Percentiles rank a stretch among this genome's conserved stretches.
phyloP scores from a whole-genome alignment of 345 rosid species.

The Theobroma cacao region DNA sequence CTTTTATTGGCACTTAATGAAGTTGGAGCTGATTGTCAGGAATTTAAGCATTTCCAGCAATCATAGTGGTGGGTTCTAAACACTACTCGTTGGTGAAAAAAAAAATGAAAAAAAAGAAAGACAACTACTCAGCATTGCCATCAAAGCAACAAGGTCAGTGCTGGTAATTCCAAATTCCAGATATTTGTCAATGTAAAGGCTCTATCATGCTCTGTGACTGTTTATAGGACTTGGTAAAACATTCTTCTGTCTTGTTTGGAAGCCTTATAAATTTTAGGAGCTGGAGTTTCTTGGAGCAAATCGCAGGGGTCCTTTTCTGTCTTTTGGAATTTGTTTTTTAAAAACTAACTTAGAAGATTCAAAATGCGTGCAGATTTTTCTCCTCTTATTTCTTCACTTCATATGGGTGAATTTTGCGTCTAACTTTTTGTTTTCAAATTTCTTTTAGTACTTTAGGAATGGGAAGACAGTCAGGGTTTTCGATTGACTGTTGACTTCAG shows the following conservation, averaged over 20 bases:
- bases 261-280: constrained; percentile 28
- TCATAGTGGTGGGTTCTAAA: constrained; percentile 16
- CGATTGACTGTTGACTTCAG: constrained; percentile 7
- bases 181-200: constrained; percentile 21
- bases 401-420: constrained; percentile 5
- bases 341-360: constrained; percentile 25
- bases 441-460: not conserved
- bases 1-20: constrained; percentile 58
- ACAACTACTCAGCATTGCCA: not conserved
- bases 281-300: constrained; percentile 34
- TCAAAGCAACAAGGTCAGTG: constrained; percentile 31
- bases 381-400: not conserved
- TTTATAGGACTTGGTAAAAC: constrained; percentile 11
- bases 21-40: constrained; percentile 66
- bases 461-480: constrained; percentile 13
- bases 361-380: not conserved
- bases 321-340: constrained; percentile 17
- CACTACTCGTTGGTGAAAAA: no score
- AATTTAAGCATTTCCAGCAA: constrained; percentile 53
- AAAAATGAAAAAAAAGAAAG: no score
- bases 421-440: not conserved
- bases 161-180: constrained; percentile 18
- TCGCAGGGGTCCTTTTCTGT: constrained; percentile 21
- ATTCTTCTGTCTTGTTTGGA: constrained; percentile 11
- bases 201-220: not conserved